A percentile compares a stretch with the other conserved stretches of the same genome.
These are phyloP conservation scores for Sporothrix phasma DNA, from an alignment of 2,329 filamentous ascomycete species.

Conservation along the genomic window DNA sequence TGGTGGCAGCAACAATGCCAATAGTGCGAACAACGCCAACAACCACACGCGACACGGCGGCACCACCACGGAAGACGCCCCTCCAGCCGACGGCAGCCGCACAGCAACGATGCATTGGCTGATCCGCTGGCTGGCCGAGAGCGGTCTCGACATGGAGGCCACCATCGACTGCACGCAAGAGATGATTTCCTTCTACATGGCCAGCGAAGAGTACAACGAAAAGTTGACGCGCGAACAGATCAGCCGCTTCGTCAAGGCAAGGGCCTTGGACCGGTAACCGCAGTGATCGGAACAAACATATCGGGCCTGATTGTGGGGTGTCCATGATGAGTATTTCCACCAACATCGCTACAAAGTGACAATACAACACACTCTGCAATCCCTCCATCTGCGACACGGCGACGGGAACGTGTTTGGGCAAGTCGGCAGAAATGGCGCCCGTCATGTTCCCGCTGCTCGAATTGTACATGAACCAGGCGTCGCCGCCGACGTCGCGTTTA, in stretches of 20 bases:
- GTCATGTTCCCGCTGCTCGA: background rate
- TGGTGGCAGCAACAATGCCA: background rate
- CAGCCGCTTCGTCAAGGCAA: constrained; percentile 49
- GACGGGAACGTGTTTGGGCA: background rate
- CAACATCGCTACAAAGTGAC: background rate
- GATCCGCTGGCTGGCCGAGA: constrained; percentile 75
- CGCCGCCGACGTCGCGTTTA: constrained; percentile 23
- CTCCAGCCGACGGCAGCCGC: constrained; percentile 13
- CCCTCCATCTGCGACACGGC: background rate
- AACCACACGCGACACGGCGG: no score
- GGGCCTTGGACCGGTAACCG: constrained; percentile 42
- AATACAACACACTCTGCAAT: background rate
- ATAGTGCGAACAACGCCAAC: background rate
- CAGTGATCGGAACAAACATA: no score
- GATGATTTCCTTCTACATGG: constrained; percentile 80
- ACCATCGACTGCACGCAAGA: constrained; percentile 88
- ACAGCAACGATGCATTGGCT: constrained; percentile 51
- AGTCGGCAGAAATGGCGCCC: background rate
- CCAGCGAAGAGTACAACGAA: constrained; percentile 50
- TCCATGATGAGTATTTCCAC: background rate
- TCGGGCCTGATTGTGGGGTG: no score
- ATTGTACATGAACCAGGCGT: constrained; percentile 21
- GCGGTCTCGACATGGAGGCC: constrained; percentile 70
- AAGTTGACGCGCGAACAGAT: constrained; percentile 50
- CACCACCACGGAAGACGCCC: constrained; percentile 1